Conservation (phyloP, 306 rosid species). For the Quercus ilex region DNA sequence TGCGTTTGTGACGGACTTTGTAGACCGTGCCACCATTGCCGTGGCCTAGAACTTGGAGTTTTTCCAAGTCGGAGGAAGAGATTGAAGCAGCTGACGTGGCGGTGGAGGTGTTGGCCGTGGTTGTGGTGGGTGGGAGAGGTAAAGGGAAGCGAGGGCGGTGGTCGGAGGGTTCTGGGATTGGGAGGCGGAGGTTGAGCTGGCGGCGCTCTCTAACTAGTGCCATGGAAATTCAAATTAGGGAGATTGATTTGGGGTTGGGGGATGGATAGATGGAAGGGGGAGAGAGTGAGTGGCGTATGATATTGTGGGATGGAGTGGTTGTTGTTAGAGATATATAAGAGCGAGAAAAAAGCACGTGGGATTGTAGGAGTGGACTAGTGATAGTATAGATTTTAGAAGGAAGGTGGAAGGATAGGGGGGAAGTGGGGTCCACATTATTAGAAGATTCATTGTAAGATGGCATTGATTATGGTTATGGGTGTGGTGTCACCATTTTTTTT, state of each 20-base stretch:
- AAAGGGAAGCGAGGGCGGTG: slow-evolving; percentile 40
- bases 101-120: slow-evolving; percentile 10
- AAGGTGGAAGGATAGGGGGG: slow-evolving; percentile 14
- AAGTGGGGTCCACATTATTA: slow-evolving; percentile 23
- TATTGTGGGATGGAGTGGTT: not conserved
- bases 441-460: not conserved
- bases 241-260: not conserved
- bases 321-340: too few relatives aligned
- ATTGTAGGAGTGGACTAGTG: not conserved
- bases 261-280: too few relatives aligned
- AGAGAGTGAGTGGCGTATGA: not conserved
- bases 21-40: slow-evolving; percentile 94
- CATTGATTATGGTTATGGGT: too few relatives aligned
- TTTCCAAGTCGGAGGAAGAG: slow-evolving; percentile 50
- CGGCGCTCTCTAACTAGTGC: slow-evolving; percentile 83
- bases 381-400: not conserved
- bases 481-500: too few relatives aligned
- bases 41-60: slow-evolving; percentile 72
- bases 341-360: slow-evolving; percentile 3
- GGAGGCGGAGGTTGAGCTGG: slow-evolving; percentile 67
- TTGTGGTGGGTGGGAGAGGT: slow-evolving; percentile 15
- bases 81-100: slow-evolving; percentile 14
- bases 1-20: slow-evolving; percentile 73
- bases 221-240: slow-evolving; percentile 13
- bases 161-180: slow-evolving; percentile 34